phyloP scores from a whole-genome alignment of 139 green algal species.

The Bryopsis sp. region DNA sequence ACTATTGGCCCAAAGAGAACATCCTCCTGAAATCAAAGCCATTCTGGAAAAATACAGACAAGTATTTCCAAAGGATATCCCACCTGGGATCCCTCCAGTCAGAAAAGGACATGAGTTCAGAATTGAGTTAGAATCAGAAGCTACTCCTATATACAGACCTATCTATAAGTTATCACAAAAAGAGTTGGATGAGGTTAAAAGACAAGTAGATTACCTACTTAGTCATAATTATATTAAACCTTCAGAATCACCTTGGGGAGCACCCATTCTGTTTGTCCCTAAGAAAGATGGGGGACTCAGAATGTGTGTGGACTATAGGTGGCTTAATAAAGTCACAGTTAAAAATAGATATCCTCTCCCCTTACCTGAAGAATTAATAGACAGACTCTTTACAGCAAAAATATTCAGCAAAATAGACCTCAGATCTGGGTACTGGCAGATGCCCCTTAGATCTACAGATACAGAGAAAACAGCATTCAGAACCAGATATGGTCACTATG shows the following conservation, averaged over 20 bases:
- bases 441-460: constrained; percentile 20
- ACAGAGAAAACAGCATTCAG: constrained; percentile 22
- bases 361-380: constrained; percentile 37
- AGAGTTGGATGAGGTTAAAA: constrained; percentile 7
- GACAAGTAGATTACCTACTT: constrained; percentile 21
- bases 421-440: constrained; percentile 10
- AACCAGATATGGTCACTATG: constrained; percentile 29
- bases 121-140: neutral
- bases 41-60: too few relatives aligned
- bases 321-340: constrained; percentile 38
- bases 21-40: too few relatives aligned
- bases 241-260: constrained; percentile 31
- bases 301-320: constrained; percentile 48
- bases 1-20: too few relatives aligned
- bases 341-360: constrained; percentile 43
- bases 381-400: constrained; percentile 26
- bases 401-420: constrained; percentile 24
- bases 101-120: constrained; percentile 15
- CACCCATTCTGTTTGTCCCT: constrained; percentile 44
- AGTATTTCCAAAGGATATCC: constrained; percentile 10
- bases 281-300: constrained; percentile 45
- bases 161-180: constrained; percentile 5
- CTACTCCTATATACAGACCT: neutral
- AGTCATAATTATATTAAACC: constrained; percentile 21
- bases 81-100: neutral